A percentile compares a stretch with the other conserved stretches of the same genome.
Evolutionary conservation across 2,329 filamentous ascomycete species (phyloP).

Genomic region (Chaetomiaceae sp.): DNA sequence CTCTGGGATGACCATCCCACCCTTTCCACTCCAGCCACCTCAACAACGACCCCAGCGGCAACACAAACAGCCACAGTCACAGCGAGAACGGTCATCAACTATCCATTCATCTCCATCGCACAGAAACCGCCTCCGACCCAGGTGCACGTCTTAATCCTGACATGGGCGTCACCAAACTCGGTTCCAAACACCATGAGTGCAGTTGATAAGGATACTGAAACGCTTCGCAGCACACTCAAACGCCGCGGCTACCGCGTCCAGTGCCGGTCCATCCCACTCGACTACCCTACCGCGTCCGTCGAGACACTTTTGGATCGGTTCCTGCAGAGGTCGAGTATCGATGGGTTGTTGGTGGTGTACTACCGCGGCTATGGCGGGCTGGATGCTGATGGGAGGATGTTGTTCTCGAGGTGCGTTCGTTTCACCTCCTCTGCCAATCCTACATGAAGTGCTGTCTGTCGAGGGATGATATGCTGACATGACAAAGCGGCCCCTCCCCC

Average conservation of each 20-base stretch:
- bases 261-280: conserved; percentile 17
- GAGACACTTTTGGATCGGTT: conserved; percentile 22
- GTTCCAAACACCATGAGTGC: background rate
- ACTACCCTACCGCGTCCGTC: conserved; percentile 21
- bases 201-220: conserved; percentile 10
- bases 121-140: conserved; percentile 10
- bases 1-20: background rate
- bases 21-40: background rate
- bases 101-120: background rate
- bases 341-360: conserved; percentile 20
- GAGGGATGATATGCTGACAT: too few relatives aligned
- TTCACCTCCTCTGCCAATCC: too few relatives aligned
- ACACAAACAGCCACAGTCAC: background rate
- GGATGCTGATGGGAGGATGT: conserved; percentile 20
- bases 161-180: conserved; percentile 13
- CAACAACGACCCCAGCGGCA: background rate
- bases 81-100: background rate
- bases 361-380: conserved; percentile 21
- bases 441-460: too few relatives aligned
- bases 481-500: background rate
- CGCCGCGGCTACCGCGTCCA: conserved; percentile 22
- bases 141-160: conserved; percentile 22
- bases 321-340: conserved; percentile 1
- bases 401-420: conserved; percentile 14
- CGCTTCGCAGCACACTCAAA: conserved; percentile 20